Conservation (phyloP, 176 grass and related monocot genomes). For the Pontederia paniculata region DNA sequence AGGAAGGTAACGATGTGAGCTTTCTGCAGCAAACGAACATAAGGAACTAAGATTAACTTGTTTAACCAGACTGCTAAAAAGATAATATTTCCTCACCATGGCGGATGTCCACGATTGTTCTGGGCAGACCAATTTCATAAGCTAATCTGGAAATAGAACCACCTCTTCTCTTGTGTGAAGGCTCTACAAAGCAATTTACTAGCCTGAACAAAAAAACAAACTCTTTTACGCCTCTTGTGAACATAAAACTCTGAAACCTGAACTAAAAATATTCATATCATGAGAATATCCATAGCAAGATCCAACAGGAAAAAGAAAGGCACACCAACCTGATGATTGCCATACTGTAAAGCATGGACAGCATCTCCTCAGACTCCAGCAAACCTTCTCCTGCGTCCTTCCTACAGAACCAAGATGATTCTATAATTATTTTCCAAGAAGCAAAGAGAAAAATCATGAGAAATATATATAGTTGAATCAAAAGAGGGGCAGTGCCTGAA, state of each 20-base stretch:
- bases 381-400: constrained; percentile 21
- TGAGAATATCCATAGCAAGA: too few relatives aligned
- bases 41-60: neutral
- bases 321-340: constrained; percentile 57
- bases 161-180: constrained; percentile 48
- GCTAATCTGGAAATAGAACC: constrained; percentile 69
- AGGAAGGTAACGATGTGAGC: constrained; percentile 73
- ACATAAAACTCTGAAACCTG: too few relatives aligned
- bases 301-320: neutral
- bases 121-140: constrained; percentile 68
- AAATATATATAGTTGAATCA: too few relatives aligned
- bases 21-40: constrained; percentile 41
- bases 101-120: constrained; percentile 82
- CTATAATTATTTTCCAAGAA: too few relatives aligned
- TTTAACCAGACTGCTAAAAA: neutral
- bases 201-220: constrained; percentile 29
- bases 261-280: too few relatives aligned
- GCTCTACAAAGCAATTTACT: constrained; percentile 65
- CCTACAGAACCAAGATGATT: constrained; percentile 22
- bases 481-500: constrained; percentile 26
- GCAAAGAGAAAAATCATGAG: too few relatives aligned
- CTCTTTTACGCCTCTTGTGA: too few relatives aligned
- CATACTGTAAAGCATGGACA: constrained; percentile 85
- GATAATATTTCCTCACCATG: constrained; percentile 55
- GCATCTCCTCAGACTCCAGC: constrained; percentile 62